Percentiles rank a stretch among this genome's conserved stretches.
phyloP scores from a whole-genome alignment of 2,329 filamentous ascomycete genomes.

The Curvularia lunata region DNA sequence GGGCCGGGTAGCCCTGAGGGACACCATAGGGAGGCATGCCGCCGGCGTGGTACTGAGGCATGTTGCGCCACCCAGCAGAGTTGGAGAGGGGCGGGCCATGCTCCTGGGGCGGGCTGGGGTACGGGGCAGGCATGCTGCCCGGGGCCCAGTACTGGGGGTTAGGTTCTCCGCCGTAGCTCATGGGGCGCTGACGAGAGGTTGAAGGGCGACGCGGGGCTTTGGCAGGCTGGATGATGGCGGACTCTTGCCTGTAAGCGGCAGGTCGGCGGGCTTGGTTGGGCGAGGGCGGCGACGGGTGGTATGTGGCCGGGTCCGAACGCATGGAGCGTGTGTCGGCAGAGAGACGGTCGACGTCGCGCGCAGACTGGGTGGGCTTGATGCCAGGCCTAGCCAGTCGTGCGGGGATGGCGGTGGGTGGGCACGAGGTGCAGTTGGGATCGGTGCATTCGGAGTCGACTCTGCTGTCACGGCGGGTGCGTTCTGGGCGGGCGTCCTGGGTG shows the following conservation, averaged over 20 bases:
- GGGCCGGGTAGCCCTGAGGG: slow-evolving; percentile 22
- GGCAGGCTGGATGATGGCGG: slow-evolving; percentile 39
- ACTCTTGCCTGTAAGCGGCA: slow-evolving; percentile 30
- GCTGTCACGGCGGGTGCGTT: slow-evolving; percentile 19
- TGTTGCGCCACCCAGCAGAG: slow-evolving; percentile 35
- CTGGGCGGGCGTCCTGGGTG: slow-evolving; percentile 16
- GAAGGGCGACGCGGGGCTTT: slow-evolving; percentile 36
- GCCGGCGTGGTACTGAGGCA: slow-evolving; percentile 16
- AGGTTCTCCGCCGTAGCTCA: slow-evolving; percentile 42
- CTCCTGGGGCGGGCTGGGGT: slow-evolving; percentile 34
- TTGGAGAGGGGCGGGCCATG: slow-evolving; percentile 42
- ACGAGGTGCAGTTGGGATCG: slow-evolving; percentile 43
- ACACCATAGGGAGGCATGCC: slow-evolving; percentile 21
- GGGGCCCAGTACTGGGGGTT: slow-evolving; percentile 26
- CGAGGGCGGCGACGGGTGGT: slow-evolving; percentile 35
- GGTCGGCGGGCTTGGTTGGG: slow-evolving; percentile 34
- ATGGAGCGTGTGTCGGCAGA: slow-evolving; percentile 36
- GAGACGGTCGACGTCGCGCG: slow-evolving; percentile 37
- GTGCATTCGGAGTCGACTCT: slow-evolving; percentile 38
- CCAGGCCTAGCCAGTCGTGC: slow-evolving; percentile 22
- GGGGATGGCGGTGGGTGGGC: slow-evolving; percentile 18
- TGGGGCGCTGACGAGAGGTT: slow-evolving; percentile 36
- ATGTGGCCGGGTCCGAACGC: slow-evolving; percentile 38
- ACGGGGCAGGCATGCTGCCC: slow-evolving; percentile 33
- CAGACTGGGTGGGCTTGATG: slow-evolving; percentile 36